A percentile compares a stretch with the other conserved stretches of the same genome.
These are phyloP conservation scores for Ceratocystis huliohia DNA, from an alignment of 2,329 filamentous ascomycete genomes.

Conservation along the genomic window DNA sequence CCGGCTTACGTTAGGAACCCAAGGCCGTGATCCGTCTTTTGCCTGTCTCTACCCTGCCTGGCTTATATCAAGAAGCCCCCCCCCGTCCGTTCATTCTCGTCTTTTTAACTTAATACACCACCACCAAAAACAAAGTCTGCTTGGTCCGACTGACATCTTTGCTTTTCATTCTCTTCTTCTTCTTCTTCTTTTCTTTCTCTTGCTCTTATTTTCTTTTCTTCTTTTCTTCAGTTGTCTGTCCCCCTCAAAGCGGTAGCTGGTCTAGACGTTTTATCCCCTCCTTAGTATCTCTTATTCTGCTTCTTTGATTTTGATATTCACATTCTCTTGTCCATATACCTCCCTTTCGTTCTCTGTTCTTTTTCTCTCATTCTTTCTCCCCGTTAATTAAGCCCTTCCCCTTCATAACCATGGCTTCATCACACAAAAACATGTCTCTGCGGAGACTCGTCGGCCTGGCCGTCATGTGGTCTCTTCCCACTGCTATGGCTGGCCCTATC, in stretches of 20 bases:
- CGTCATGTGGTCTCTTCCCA: constrained; percentile 23
- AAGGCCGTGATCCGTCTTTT: no score
- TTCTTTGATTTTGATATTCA: constrained; percentile 2
- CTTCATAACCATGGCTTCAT: constrained; percentile 23
- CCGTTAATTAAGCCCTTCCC: not conserved
- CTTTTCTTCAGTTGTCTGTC: constrained; percentile 8
- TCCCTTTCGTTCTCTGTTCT: not conserved
- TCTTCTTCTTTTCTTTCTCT: not conserved
- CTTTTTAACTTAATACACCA: constrained; percentile 3
- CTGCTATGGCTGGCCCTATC: constrained; percentile 24
- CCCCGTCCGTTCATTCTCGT: constrained; percentile 1
- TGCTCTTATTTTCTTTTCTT: not conserved
- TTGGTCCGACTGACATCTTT: no score
- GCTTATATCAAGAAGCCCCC: not conserved
- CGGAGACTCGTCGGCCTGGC: constrained; percentile 21
- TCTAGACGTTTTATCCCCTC: constrained; percentile 11
- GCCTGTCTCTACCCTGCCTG: no score
- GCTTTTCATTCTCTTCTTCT: not conserved
- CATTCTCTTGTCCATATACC: constrained; percentile 7
- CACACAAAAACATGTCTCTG: constrained; percentile 1
- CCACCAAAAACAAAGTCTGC: not conserved
- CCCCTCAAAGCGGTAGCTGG: constrained; percentile 11
- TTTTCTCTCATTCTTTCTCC: not conserved
- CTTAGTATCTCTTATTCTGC: not conserved
- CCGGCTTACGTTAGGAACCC: no score